Conservation (phyloP, 495 filamentous ascomycete species). For the Aspergillus mulundensis region DNA sequence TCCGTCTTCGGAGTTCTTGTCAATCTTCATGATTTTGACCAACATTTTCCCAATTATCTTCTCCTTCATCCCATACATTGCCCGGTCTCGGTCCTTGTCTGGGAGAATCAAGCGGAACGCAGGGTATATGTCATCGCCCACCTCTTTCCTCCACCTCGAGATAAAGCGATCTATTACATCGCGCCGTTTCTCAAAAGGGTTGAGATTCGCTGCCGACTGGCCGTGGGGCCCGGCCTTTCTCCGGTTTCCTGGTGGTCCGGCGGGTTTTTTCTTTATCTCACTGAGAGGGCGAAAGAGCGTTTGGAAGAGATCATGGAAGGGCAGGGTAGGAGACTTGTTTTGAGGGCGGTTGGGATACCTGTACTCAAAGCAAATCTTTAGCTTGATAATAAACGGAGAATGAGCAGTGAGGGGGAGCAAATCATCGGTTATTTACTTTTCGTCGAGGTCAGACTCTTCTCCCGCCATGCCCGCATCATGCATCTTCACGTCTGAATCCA, state of each 20-base stretch:
- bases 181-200: conserved; percentile 79
- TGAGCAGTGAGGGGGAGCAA: not conserved
- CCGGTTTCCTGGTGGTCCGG: conserved; percentile 43
- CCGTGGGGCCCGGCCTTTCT: conserved; percentile 56
- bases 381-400: conserved; percentile 16
- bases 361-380: not conserved
- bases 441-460: conserved; percentile 54
- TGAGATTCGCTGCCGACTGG: conserved; percentile 44
- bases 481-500: conserved; percentile 49
- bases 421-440: conserved; percentile 51
- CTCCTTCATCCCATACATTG: conserved; percentile 95
- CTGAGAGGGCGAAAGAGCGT: conserved; percentile 83
- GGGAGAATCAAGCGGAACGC: conserved; percentile 89
- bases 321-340: conserved; percentile 72
- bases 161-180: conserved; percentile 88
- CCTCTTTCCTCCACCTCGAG: conserved; percentile 78
- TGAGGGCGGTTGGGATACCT: conserved; percentile 82
- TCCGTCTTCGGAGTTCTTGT: conserved; percentile 85
- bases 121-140: conserved; percentile 90
- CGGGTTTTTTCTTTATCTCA: conserved; percentile 73
- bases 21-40: conserved; percentile 88
- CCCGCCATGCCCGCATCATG: conserved; percentile 40
- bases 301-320: conserved; percentile 76
- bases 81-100: conserved; percentile 86
- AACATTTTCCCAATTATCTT: conserved; percentile 82